These are phyloP conservation scores for Cenchrus americanus DNA, from an alignment of 176 grass and related monocot genomes.

Conservation along the genomic window DNA sequence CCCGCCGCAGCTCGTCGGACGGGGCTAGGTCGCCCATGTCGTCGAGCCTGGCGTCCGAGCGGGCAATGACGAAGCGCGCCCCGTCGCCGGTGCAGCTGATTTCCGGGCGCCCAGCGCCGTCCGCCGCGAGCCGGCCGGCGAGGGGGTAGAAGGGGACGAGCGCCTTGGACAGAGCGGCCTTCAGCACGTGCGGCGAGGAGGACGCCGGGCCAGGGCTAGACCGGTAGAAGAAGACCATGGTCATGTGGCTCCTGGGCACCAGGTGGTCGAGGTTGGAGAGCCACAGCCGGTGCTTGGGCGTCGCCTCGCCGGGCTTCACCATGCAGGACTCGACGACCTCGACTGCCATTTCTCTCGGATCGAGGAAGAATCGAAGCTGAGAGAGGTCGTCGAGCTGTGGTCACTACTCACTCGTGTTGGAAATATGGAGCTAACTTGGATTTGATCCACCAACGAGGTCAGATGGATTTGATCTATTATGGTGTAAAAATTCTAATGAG, in stretches of 20 bases:
- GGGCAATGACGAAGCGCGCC: constrained; percentile 48
- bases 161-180: constrained; percentile 44
- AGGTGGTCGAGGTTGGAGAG: constrained; percentile 59
- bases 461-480: too few species aligned
- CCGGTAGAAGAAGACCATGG: constrained; percentile 54
- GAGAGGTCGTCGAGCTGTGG: too few species aligned
- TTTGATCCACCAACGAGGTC: too few species aligned
- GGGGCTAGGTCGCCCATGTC: constrained; percentile 35
- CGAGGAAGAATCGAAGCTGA: too few species aligned
- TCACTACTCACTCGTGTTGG: too few species aligned
- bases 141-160: constrained; percentile 35
- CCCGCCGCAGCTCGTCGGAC: constrained; percentile 37
- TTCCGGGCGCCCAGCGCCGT: constrained; percentile 37
- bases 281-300: constrained; percentile 30
- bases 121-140: constrained; percentile 48
- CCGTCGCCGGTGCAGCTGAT: constrained; percentile 63
- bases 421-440: too few species aligned
- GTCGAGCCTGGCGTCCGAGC: not conserved
- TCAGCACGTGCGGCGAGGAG: constrained; percentile 33
- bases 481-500: too few species aligned
- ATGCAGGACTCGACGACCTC: not conserved
- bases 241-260: constrained; percentile 37
- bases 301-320: not conserved
- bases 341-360: not conserved
- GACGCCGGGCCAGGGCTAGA: not conserved